Evolutionary conservation across 345 rosid species (phyloP).

Genomic region (Populus deltoides): DNA sequence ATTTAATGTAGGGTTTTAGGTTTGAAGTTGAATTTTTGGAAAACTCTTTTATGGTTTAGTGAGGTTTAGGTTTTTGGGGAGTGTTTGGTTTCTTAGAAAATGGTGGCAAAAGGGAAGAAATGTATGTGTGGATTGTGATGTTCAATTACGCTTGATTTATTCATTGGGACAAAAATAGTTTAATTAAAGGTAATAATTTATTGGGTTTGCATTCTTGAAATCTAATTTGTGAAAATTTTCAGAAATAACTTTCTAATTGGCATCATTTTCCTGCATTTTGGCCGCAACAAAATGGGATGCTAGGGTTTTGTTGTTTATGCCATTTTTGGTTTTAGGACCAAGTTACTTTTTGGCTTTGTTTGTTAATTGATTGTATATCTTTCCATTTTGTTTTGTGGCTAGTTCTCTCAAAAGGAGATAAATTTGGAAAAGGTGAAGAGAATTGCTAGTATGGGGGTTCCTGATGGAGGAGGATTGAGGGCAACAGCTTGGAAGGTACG

Average conservation of each 20-base stretch:
- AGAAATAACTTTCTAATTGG: neutral
- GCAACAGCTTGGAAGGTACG: conserved; percentile 69
- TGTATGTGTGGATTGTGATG: neutral
- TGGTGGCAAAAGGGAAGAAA: neutral
- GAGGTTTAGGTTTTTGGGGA: neutral
- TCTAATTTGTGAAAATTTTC: too few relatives aligned
- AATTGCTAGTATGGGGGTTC: conserved; percentile 51
- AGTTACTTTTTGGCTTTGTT: neutral
- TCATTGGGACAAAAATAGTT: too few relatives aligned
- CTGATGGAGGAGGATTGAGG: conserved; percentile 56
- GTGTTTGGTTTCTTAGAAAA: neutral
- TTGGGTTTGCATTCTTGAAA: too few relatives aligned
- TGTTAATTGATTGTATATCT: neutral
- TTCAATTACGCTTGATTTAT: neutral
- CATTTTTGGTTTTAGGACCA: neutral
- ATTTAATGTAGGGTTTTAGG: neutral
- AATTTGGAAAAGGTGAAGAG: conserved; percentile 60
- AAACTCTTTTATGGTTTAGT: neutral
- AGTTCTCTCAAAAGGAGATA: conserved; percentile 58
- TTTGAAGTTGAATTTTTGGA: neutral
- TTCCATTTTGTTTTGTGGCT: conserved; percentile 10
- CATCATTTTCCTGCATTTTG: neutral
- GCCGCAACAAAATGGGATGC: neutral
- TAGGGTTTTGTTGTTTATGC: neutral
- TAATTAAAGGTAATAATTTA: too few relatives aligned